Conservation (phyloP, 2,329 filamentous ascomycete genomes). For the Trichoderma breve region DNA sequence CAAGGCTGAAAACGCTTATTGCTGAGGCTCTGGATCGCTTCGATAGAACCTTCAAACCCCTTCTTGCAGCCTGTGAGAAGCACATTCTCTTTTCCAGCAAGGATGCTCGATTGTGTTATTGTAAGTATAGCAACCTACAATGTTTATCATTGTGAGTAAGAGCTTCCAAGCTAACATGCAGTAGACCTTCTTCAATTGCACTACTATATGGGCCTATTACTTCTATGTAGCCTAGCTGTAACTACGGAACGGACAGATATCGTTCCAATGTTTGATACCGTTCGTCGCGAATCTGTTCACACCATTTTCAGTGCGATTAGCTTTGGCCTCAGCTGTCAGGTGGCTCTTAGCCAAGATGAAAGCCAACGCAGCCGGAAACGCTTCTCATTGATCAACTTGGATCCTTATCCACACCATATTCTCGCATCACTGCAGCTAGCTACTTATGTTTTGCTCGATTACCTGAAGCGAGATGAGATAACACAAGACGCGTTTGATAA, state of each 20-base stretch:
- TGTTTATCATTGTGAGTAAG: not conserved
- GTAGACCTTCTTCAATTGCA: slow-evolving; percentile 3
- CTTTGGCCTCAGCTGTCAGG: slow-evolving; percentile 1
- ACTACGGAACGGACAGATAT: not conserved
- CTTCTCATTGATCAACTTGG: not conserved
- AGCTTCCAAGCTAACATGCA: not conserved
- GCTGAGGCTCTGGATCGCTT: not conserved
- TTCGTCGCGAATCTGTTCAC: slow-evolving; percentile 1
- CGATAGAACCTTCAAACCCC: not conserved
- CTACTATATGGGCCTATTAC: not conserved
- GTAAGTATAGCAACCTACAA: not conserved
- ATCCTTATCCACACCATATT: slow-evolving; percentile 8
- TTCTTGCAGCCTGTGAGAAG: not conserved
- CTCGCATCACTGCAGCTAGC: not conserved
- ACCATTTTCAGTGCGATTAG: not conserved
- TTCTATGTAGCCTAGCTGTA: not conserved
- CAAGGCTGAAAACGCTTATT: not conserved
- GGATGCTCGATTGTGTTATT: slow-evolving; percentile 4
- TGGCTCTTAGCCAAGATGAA: not conserved
- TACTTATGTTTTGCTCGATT: not conserved
- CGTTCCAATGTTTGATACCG: not conserved
- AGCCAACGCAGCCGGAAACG: not conserved
- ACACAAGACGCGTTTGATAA: not conserved
- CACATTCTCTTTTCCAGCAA: not conserved
- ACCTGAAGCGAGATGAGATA: not conserved